Base-by-base conservation (phyloP, 306 rosid species). In the Glycine soja region DNA sequence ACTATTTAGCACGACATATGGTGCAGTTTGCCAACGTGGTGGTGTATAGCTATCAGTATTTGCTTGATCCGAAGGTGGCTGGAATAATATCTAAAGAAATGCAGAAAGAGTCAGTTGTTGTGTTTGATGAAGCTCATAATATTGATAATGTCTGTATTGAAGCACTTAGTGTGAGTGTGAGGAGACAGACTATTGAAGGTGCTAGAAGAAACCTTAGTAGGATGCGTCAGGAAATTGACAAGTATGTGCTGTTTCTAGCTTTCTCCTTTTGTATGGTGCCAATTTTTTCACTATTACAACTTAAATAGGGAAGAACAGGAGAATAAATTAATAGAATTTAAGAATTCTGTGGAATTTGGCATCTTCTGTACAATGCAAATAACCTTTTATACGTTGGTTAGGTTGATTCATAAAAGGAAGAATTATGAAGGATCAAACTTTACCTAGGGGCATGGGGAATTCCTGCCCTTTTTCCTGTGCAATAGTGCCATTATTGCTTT, bases 11-110 rank as follows among this genome's bases (percentile, higher is more conserved):
- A 45, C 91, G 97, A 12, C 97, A 90, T 82, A 93, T 95, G 97
- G 97, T 95, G 80, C 95, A 95, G 84, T 90, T 86, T 77, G 97
- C 97, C 11, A 95, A 95, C 70, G 99, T 95, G 75, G 90, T 95
- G 62, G 99, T 95, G 15, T 93, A 93, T 83, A 95, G 99, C 73
- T 93, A 95, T 83, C 99, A 95, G 79, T 95, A 95, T 85, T 68
- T 95, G 87, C 99, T 95, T 85, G 97, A 95, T 86, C 99, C 97
- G 0, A 91, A 93, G 85, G 99, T 95, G 78, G 97, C 99, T 50
- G 84, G 94, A 63, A 90, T 91, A 79, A 93, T 93, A 80, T 95
- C 97, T 34, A 95, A 95, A 90, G 99, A 95, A 87, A 90, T 95
- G 97, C 97, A 91, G 88, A 91, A 86, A 81, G 99, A 95, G 80